phyloP scores from a whole-genome alignment of 768 basidiomycete species.

The Leucosporidium creatinivorum region DNA sequence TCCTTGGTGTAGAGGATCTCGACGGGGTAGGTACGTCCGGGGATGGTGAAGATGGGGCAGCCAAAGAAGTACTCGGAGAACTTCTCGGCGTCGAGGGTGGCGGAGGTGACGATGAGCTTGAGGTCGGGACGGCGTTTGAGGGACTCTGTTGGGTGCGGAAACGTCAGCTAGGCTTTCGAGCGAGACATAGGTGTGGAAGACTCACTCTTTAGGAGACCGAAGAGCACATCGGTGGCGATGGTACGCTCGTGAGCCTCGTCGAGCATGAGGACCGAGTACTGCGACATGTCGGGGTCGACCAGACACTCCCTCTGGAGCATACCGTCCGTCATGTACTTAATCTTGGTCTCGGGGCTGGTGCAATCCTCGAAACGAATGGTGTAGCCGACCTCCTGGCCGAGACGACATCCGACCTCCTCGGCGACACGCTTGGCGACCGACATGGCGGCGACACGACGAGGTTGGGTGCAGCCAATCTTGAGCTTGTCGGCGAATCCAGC shows the following conservation, averaged over 20 bases:
- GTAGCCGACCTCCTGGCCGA: slow-evolving; percentile 97
- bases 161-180: background rate
- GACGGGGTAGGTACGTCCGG: slow-evolving; percentile 98
- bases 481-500: slow-evolving; percentile 83
- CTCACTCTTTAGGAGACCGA: slow-evolving; percentile 83
- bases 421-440: slow-evolving; percentile 97
- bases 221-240: slow-evolving; percentile 95
- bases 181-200: slow-evolving; percentile 1
- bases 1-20: slow-evolving; percentile 98
- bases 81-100: slow-evolving; percentile 98
- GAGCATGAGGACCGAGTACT: slow-evolving; percentile 93
- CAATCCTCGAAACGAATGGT: slow-evolving; percentile 99
- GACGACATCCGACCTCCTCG: slow-evolving; percentile 94
- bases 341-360: slow-evolving; percentile 94
- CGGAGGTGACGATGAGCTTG: slow-evolving; percentile 96
- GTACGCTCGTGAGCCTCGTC: slow-evolving; percentile 99
- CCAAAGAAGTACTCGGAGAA: slow-evolving; percentile 99
- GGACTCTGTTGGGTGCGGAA: slow-evolving; percentile 56
- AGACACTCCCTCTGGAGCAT: slow-evolving; percentile 96
- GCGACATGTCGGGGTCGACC: slow-evolving; percentile 85
- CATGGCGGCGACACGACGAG: slow-evolving; percentile 98
- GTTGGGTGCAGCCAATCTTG: slow-evolving; percentile 94
- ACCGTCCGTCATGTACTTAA: slow-evolving; percentile 99
- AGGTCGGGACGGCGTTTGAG: slow-evolving; percentile 89
- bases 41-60: slow-evolving; percentile 98